phyloP scores from a whole-genome alignment of 2,329 filamentous ascomycete genomes.

The Chaetothyriales sp. region DNA sequence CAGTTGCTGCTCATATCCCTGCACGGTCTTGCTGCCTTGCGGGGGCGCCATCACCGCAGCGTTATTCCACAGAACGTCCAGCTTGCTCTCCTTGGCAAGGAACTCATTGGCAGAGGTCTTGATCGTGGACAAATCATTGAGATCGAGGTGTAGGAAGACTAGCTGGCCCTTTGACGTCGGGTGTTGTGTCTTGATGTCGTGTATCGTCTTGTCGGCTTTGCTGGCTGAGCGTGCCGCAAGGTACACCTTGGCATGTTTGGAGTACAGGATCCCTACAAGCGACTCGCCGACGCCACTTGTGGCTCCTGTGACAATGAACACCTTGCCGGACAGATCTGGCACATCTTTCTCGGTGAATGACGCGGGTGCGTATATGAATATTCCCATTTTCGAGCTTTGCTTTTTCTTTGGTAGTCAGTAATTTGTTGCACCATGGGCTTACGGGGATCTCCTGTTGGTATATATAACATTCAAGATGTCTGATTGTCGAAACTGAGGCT shows the following conservation, averaged over 20 bases:
- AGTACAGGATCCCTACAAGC: conserved; percentile 25
- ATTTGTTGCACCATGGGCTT: too few species aligned
- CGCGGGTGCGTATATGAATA: background rate
- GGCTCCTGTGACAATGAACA: conserved; percentile 26
- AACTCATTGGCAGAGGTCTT: conserved; percentile 26
- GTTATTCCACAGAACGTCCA: conserved; percentile 29
- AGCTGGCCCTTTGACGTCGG: conserved; percentile 21
- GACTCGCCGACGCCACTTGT: conserved; percentile 26
- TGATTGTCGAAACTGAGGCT: too few species aligned
- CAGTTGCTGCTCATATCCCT: conserved; percentile 25
- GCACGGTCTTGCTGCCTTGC: conserved; percentile 19
- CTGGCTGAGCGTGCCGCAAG: conserved; percentile 27
- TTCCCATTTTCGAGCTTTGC: background rate
- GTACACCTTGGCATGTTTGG: conserved; percentile 29
- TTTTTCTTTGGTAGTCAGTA: too few species aligned
- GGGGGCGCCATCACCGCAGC: conserved; percentile 23
- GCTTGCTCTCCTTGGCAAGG: conserved; percentile 20
- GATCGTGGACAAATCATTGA: conserved; percentile 27
- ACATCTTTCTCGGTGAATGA: conserved; percentile 1
- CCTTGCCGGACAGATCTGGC: conserved; percentile 11
- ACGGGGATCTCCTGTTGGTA: too few species aligned
- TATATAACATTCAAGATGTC: too few species aligned
- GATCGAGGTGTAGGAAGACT: conserved; percentile 25
- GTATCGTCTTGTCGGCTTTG: conserved; percentile 26
- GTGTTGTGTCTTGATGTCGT: conserved; percentile 22